Evolutionary conservation across 1,139 yeast species (phyloP), one percentile per base, ranked within the genome.

Genomic region (Hyphopichia fennica): DNA sequence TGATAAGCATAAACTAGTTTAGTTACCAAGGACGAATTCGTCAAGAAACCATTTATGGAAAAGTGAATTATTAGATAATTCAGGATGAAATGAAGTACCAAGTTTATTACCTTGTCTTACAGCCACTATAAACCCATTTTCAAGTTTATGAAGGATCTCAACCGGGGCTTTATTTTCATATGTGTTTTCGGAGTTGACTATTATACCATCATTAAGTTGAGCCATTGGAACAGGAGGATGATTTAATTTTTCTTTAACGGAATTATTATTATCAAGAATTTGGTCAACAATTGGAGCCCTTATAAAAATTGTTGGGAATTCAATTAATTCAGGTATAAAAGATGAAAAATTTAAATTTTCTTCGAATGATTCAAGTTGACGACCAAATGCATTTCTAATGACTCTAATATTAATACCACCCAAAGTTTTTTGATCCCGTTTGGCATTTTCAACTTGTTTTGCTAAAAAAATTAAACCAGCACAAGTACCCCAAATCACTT

Each of bases 31-130:
- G 17, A 15, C 81, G 60, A 81, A 82, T 51, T 76, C 80, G 42
- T 73, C 72, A 37, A 86, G 54, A 60, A 84, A 87, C 88, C 90
- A 87, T 53, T 77, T 72, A 59, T 87, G 96, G 54, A 87, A 79
- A 32, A 86, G 63, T 35, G 59, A 54, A 51, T 84, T 89, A 11
- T 58, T 60, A 1, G 86, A 68, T 32, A 87, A 69, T 58, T 87
- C 96, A 0, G 95, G 96, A 58, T 87, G 96, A 62, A 87, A 87
- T 2, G 90, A 81, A 0, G 93, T 87, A 1, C 91, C 95, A 40
- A 87, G 61, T 31, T 79, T 69, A 40, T 72, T 73, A 1, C 85
- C 87, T 58, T 87, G 91, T 53, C 79, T 70, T 3, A 86, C 91
- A 0, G 93, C 95, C 3, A 87, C 95, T 29, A 85, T 74, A 41